phyloP scores from a whole-genome alignment of 495 filamentous ascomycete genomes.

The Bryoglossum gracile region DNA sequence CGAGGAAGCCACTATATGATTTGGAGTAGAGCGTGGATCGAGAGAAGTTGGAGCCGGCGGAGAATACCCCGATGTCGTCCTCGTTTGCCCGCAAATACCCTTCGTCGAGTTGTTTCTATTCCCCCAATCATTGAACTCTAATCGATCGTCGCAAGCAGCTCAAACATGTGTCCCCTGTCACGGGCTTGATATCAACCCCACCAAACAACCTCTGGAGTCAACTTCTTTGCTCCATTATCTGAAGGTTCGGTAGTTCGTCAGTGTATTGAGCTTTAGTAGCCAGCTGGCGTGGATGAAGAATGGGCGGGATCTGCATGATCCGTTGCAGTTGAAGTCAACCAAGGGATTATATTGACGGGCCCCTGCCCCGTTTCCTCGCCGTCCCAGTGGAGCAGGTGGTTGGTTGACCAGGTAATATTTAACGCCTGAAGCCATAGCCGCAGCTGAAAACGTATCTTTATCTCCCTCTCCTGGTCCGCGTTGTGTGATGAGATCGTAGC shows the following conservation, averaged over 20 bases:
- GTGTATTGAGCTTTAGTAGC: conserved; percentile 6
- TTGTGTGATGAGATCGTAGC: conserved; percentile 51
- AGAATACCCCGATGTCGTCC: too few species aligned
- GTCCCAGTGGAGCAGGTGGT: background rate
- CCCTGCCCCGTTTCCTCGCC: background rate
- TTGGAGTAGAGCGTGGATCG: too few species aligned
- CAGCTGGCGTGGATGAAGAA: conserved; percentile 14
- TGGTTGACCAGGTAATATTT: background rate
- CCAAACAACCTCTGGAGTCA: background rate
- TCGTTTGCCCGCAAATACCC: conserved; percentile 1
- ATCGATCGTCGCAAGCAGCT: conserved; percentile 3
- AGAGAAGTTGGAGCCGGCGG: too few species aligned
- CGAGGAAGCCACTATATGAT: too few species aligned
- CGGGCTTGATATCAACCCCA: conserved; percentile 4
- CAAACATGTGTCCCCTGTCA: conserved; percentile 7
- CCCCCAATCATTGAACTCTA: conserved; percentile 6
- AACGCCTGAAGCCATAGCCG: conserved; percentile 38
- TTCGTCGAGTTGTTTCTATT: background rate
- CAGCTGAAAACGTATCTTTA: conserved; percentile 57
- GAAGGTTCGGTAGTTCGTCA: background rate
- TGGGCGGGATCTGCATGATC: background rate
- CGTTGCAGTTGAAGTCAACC: background rate
- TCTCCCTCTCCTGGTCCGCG: conserved; percentile 53
- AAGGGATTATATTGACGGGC: conserved; percentile 19
- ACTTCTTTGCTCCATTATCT: conserved; percentile 4